phyloP scores from a whole-genome alignment of 2,329 filamentous ascomycete species.

The Fusarium temperatum region DNA sequence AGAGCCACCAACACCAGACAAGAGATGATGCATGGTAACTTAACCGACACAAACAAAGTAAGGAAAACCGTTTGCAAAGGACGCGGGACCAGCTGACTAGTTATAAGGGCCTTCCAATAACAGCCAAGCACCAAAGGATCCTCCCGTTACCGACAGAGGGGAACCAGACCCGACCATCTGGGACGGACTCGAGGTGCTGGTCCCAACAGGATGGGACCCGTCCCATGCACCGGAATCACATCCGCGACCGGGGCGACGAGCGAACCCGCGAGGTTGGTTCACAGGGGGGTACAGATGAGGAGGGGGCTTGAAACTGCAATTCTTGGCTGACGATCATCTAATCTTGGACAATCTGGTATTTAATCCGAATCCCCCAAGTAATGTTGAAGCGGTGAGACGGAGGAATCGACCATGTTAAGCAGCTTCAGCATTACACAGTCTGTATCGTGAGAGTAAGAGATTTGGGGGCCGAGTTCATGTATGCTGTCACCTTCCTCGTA shows the following conservation, averaged over 20 bases:
- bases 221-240: constrained; percentile 22
- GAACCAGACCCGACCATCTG: constrained; percentile 24
- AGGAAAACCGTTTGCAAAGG: not conserved
- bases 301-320: not conserved
- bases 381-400: constrained; percentile 23
- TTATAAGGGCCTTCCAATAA: constrained; percentile 9
- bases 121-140: not conserved
- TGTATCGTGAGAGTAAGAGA: not conserved
- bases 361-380: not conserved
- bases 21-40: constrained; percentile 22
- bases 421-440: not conserved
- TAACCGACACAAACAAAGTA: not conserved
- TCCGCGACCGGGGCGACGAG: constrained; percentile 5
- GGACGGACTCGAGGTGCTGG: not conserved
- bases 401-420: not conserved
- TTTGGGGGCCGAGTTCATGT: not conserved
- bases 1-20: constrained; percentile 31
- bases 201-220: constrained; percentile 10
- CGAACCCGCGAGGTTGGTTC: not conserved
- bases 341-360: constrained; percentile 4
- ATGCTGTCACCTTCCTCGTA: constrained; percentile 7
- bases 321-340: not conserved
- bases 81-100: constrained; percentile 13
- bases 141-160: constrained; percentile 29
- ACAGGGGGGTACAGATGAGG: not conserved